Evolutionary conservation across 2,329 filamentous ascomycete species (phyloP).

Genomic region (Aureobasidium mangrovei): DNA sequence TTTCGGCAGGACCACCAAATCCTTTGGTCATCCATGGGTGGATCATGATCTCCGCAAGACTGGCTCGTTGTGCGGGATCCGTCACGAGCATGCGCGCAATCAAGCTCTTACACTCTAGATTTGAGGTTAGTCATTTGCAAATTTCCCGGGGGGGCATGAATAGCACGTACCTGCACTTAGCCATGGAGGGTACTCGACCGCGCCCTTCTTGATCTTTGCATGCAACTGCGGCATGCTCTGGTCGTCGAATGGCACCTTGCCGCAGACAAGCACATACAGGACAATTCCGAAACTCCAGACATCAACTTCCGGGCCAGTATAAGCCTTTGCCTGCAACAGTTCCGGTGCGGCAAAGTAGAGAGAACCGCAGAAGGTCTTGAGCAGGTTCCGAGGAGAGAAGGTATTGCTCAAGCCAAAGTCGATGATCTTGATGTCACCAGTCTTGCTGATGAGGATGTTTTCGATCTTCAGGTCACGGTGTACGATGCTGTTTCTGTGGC

Average conservation of each 20-base stretch:
- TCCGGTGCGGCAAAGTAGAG: constrained; percentile 96
- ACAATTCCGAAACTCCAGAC: constrained; percentile 99
- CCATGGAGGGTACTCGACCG: constrained; percentile 93
- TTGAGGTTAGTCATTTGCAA: constrained; percentile 22
- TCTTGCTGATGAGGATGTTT: constrained; percentile 98
- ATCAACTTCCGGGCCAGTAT: constrained; percentile 93
- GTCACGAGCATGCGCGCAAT: constrained; percentile 95
- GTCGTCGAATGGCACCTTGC: constrained; percentile 97
- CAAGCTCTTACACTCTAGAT: constrained; percentile 78
- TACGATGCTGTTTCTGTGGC: constrained; percentile 95
- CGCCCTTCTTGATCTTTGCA: constrained; percentile 95
- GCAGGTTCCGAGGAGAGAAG: constrained; percentile 72
- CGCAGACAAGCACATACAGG: constrained; percentile 90
- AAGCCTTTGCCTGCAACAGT: constrained; percentile 83
- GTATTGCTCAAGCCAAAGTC: constrained; percentile 97
- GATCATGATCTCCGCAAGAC: constrained; percentile 81
- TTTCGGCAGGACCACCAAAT: constrained; percentile 77
- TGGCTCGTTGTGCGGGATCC: constrained; percentile 78
- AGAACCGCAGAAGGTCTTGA: constrained; percentile 97
- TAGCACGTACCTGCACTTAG: constrained; percentile 66
- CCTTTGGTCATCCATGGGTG: constrained; percentile 96
- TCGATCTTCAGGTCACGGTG: constrained; percentile 97
- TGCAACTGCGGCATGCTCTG: constrained; percentile 98
- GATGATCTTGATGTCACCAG: constrained; percentile 97
- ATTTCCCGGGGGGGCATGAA: background rate